Evolutionary conservation across 202 grass and related monocot species (phyloP).

Genomic region (Schoenoplectus triqueter): DNA sequence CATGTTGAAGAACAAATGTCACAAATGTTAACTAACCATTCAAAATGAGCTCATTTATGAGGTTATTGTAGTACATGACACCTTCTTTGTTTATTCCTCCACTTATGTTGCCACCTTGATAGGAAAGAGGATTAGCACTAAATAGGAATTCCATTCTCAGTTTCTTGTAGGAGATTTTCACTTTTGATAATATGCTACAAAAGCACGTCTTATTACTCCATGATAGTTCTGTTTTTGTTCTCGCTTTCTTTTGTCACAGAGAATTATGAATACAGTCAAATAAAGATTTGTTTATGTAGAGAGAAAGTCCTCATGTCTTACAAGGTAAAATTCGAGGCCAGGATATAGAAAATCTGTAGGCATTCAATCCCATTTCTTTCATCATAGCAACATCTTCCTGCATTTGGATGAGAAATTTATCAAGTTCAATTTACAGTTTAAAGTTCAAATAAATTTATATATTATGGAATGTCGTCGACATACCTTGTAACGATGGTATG

Average conservation of each 20-base stretch:
- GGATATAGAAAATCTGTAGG: constrained; percentile 82
- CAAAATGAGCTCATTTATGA: constrained; percentile 71
- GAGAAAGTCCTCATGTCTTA: constrained; percentile 45
- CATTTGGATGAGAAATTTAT: constrained; percentile 32
- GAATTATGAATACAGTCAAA: neutral
- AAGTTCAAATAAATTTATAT: neutral
- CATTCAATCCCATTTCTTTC: constrained; percentile 67
- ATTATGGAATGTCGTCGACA: neutral
- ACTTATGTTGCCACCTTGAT: constrained; percentile 57
- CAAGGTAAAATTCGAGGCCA: constrained; percentile 77
- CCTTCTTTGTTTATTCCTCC: constrained; percentile 68
- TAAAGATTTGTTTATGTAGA: constrained; percentile 8
- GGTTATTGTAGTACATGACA: constrained; percentile 73
- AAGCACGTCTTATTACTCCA: neutral
- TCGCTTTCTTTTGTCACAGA: neutral
- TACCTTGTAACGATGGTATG: constrained; percentile 77
- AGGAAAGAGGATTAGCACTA: constrained; percentile 20
- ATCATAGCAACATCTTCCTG: constrained; percentile 72
- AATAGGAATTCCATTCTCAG: neutral
- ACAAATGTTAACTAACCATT: constrained; percentile 46
- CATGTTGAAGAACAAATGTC: too few species aligned
- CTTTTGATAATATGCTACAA: neutral
- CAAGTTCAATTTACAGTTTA: neutral
- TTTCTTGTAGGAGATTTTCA: neutral
- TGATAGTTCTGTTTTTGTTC: neutral